phyloP scores from a whole-genome alignment of 371 early-diverging fungal species.

The Dinochytrium kinnereticum region DNA sequence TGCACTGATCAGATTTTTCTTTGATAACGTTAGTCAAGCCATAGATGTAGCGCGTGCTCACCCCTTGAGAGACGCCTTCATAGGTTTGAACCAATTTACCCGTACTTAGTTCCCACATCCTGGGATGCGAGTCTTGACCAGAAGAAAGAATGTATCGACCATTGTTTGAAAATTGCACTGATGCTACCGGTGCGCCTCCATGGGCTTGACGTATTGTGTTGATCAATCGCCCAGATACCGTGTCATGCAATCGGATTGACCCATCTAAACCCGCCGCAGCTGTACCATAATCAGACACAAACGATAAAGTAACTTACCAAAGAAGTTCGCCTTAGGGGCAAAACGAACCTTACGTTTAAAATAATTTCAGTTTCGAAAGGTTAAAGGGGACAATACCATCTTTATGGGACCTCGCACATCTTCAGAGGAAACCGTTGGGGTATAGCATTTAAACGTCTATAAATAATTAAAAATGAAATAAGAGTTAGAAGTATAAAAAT shows the following conservation, averaged over 20 bases:
- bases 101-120: constrained; percentile 83
- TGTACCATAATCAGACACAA: constrained; percentile 12
- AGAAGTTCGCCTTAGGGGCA: constrained; percentile 70
- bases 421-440: constrained; percentile 50
- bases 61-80: constrained; percentile 70
- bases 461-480: neutral
- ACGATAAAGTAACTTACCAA: constrained; percentile 45
- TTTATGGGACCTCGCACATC: constrained; percentile 70
- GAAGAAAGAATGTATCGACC: constrained; percentile 77
- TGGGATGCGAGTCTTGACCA: constrained; percentile 75
- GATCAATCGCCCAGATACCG: constrained; percentile 72
- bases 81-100: constrained; percentile 72
- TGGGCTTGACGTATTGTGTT: constrained; percentile 77
- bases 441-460: constrained; percentile 74
- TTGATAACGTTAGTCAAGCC: neutral
- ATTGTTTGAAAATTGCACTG: constrained; percentile 74
- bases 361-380: neutral
- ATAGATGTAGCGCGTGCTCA: no score
- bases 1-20: constrained; percentile 22
- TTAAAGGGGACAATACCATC: constrained; percentile 31
- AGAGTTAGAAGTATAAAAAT: neutral
- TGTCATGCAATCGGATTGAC: constrained; percentile 87
- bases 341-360: constrained; percentile 65
- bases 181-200: constrained; percentile 74
- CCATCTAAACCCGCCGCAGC: constrained; percentile 84